Evolutionary conservation across 805 yeast genomes (phyloP).

Genomic region (Pichia deserticola): DNA sequence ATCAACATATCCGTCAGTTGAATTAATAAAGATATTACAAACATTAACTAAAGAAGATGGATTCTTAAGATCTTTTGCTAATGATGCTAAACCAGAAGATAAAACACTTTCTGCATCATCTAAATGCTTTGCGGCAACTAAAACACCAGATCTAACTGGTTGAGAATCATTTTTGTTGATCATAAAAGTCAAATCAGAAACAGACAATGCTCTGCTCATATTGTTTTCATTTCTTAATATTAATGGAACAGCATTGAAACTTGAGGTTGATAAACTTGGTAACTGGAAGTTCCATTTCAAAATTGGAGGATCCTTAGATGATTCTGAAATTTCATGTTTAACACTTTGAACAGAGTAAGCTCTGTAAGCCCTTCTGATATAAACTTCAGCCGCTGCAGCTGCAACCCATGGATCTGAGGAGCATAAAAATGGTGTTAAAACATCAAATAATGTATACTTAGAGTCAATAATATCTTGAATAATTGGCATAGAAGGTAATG

Average conservation of each 20-base stretch:
- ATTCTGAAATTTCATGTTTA: constrained; percentile 43
- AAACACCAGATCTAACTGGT: constrained; percentile 76
- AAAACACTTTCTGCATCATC: constrained; percentile 88
- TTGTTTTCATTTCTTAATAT: constrained; percentile 10
- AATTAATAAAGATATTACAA: constrained; percentile 69
- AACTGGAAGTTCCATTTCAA: constrained; percentile 85
- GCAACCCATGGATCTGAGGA: constrained; percentile 82
- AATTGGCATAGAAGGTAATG: constrained; percentile 72
- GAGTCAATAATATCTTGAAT: constrained; percentile 93
- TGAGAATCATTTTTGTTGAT: constrained; percentile 60
- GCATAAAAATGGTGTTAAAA: constrained; percentile 81
- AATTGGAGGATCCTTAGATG: constrained; percentile 51
- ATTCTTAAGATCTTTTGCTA: constrained; percentile 40
- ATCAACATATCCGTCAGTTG: constrained; percentile 62
- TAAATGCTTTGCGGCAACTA: constrained; percentile 71
- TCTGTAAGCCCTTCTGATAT: constrained; percentile 92
- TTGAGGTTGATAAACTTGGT: constrained; percentile 64
- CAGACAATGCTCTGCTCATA: constrained; percentile 84
- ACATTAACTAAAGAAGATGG: constrained; percentile 59
- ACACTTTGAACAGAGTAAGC: constrained; percentile 86
- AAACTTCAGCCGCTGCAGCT: constrained; percentile 94
- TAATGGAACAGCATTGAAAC: constrained; percentile 63
- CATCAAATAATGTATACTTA: constrained; percentile 93
- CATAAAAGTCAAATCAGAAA: constrained; percentile 83
- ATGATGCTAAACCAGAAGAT: constrained; percentile 61